Evolutionary conservation across 371 early-diverging fungal genomes (phyloP), one percentile per base, ranked within the genome.

Genomic region (Synchytrium microbalum): DNA sequence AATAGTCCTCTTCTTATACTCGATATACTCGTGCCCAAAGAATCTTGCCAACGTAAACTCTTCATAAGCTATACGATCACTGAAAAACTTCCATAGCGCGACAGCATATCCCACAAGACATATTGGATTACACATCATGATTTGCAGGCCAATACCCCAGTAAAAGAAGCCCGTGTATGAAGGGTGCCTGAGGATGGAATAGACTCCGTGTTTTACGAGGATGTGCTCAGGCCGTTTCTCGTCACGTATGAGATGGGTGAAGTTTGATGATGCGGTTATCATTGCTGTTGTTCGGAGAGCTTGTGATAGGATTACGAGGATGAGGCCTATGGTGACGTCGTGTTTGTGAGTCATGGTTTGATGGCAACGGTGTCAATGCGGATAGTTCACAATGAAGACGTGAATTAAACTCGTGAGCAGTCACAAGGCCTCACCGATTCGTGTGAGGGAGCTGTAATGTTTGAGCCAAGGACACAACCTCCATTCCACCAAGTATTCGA

Each of bases 161-260:
- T 86, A 89, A 69, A 85, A 91, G 68, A 92, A 93, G 30, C 89
- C 92, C 67, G 91, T 87, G 67, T 93, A 93, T 32, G 92, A 84
- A n/a, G 94, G 94, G 70, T 93, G 94, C 23, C 94, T 86, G 74
- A 54, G 55, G 58, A 80, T 87, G 85, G 77, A 77, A 75, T 92
- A 92, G 46, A 92, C 80, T 24, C 93, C 92, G 31, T 77, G 79
- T 0, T 84, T 87, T 8, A 93, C 88, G 3, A 93, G 79, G 23
- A 73, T 76, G 73, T 93, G 93, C 27, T 83, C 79, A 2, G 65
- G 67, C 26, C 76, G 80, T 69, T 88, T 88, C 31, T 74, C 65
- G 58, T 81, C 82, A 26, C 79, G 83, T 54, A 93, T 84, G 56
- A 83, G 76, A 65, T 93, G 93, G 1, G 84, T 83, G 69, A 93